Percentiles rank a stretch among this genome's conserved stretches.
phyloP scores from a whole-genome alignment of 108 stramenopile species.

The Nitzschia palea region DNA sequence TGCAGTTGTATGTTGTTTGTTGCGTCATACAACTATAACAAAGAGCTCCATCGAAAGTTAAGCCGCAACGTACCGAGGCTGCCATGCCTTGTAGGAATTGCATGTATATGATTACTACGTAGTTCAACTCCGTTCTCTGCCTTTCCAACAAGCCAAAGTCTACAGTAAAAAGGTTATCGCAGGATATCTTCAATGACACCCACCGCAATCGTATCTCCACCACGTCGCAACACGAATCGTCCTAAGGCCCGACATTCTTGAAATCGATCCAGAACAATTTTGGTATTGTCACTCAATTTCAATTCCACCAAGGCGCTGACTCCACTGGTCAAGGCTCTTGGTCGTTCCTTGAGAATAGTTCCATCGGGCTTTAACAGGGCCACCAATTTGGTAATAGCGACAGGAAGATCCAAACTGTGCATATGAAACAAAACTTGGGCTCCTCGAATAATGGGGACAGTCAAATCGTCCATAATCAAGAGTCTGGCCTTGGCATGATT shows the following conservation, averaged over 20 bases:
- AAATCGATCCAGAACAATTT: constrained; percentile 91
- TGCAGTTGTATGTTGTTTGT: no score
- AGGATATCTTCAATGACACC: constrained; percentile 89
- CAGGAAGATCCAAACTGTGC: constrained; percentile 80
- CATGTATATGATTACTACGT: no score
- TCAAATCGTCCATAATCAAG: constrained; percentile 94
- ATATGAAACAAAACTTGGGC: constrained; percentile 83
- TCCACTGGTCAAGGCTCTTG: constrained; percentile 64
- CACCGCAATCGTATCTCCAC: constrained; percentile 93
- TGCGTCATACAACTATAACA: no score
- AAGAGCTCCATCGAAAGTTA: no score
- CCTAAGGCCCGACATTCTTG: constrained; percentile 94
- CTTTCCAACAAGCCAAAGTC: no score
- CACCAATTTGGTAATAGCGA: constrained; percentile 64
- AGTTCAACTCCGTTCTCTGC: no score
- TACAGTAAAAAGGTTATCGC: no score
- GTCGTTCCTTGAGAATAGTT: constrained; percentile 61
- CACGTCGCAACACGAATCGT: constrained; percentile 95
- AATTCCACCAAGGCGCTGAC: constrained; percentile 70
- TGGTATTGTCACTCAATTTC: constrained; percentile 67
- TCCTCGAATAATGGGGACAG: constrained; percentile 96
- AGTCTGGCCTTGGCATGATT: constrained; percentile 82
- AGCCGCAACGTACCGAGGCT: no score
- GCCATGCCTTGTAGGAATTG: no score
- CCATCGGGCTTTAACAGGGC: constrained; percentile 79